A percentile compares a stretch with the other conserved stretches of the same genome.
These are phyloP conservation scores for Leccinum fallax DNA, from an alignment of 1,284 basidiomycete species.

Conservation along the genomic window DNA sequence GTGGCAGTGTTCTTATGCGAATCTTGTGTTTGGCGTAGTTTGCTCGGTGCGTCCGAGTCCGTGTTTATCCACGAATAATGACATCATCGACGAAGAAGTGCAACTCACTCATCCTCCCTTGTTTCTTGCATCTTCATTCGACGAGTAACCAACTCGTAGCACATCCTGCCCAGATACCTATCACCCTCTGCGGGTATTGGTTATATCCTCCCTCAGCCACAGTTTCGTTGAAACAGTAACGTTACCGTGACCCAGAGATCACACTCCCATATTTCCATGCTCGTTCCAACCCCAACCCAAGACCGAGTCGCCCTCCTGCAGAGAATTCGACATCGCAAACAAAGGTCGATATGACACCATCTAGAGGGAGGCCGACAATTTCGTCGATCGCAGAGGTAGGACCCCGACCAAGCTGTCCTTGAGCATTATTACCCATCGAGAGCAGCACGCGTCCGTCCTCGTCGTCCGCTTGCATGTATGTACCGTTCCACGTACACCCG, in stretches of 20 bases:
- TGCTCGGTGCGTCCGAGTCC: no score
- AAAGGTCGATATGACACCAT: slow-evolving; percentile 28
- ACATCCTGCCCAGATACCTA: slow-evolving; percentile 66
- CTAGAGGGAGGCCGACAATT: slow-evolving; percentile 41
- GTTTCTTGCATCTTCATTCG: slow-evolving; percentile 21
- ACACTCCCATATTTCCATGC: slow-evolving; percentile 85
- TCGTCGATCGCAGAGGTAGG: slow-evolving; percentile 7
- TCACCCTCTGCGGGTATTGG: slow-evolving; percentile 21
- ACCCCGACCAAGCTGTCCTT: slow-evolving; percentile 69
- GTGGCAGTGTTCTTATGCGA: no score
- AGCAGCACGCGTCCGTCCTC: slow-evolving; percentile 36
- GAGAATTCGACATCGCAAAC: slow-evolving; percentile 46
- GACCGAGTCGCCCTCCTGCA: slow-evolving; percentile 40
- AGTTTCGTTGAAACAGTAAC: slow-evolving; percentile 49
- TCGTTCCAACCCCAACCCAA: slow-evolving; percentile 96
- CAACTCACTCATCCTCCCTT: neutral
- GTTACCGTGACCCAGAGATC: slow-evolving; percentile 51
- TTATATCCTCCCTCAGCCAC: slow-evolving; percentile 46
- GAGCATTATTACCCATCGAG: slow-evolving; percentile 65
- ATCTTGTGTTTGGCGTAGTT: no score
- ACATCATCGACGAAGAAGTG: slow-evolving; percentile 38
- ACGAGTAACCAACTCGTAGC: slow-evolving; percentile 74
- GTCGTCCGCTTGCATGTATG: slow-evolving; percentile 50
- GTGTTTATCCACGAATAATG: no score
- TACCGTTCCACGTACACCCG: slow-evolving; percentile 84